phyloP scores from a whole-genome alignment of 2,329 filamentous ascomycete species.

The Aspergillus calidoustus region DNA sequence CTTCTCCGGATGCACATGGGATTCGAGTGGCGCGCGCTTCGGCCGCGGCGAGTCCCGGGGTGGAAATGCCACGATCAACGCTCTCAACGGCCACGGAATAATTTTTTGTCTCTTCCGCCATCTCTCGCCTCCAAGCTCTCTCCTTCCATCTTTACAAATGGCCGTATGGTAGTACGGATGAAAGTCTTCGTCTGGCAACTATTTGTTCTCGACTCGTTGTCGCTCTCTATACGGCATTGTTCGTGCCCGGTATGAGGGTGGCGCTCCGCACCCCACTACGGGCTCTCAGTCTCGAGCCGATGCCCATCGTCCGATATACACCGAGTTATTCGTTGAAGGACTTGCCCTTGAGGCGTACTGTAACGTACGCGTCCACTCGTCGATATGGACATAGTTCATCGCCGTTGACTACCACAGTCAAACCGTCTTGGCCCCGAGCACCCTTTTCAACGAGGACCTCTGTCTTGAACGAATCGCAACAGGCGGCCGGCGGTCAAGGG shows the following conservation, averaged over 20 bases:
- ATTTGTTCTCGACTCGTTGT: conserved; percentile 16
- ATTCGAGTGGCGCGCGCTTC: background rate
- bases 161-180: conserved; percentile 17
- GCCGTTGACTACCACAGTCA: background rate
- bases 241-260: conserved; percentile 39
- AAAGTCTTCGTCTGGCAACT: conserved; percentile 4
- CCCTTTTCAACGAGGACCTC: conserved; percentile 27
- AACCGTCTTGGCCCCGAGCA: conserved; percentile 6
- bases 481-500: conserved; percentile 14
- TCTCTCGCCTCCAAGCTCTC: conserved; percentile 7
- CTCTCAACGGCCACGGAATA: conserved; percentile 16
- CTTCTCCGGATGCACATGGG: background rate
- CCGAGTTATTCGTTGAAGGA: conserved; percentile 23
- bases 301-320: conserved; percentile 32
- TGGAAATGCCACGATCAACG: conserved; percentile 18
- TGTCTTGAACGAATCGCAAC: conserved; percentile 20
- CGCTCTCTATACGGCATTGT: conserved; percentile 24
- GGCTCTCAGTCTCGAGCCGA: conserved; percentile 35
- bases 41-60: conserved; percentile 5
- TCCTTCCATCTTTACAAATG: conserved; percentile 8
- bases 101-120: conserved; percentile 16
- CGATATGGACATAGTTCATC: background rate
- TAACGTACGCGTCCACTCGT: background rate
- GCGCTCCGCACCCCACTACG: conserved; percentile 39
- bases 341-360: conserved; percentile 10